Base-by-base conservation (phyloP, 208 protist species). In the Leptomonas pyrrhocoris region DNA sequence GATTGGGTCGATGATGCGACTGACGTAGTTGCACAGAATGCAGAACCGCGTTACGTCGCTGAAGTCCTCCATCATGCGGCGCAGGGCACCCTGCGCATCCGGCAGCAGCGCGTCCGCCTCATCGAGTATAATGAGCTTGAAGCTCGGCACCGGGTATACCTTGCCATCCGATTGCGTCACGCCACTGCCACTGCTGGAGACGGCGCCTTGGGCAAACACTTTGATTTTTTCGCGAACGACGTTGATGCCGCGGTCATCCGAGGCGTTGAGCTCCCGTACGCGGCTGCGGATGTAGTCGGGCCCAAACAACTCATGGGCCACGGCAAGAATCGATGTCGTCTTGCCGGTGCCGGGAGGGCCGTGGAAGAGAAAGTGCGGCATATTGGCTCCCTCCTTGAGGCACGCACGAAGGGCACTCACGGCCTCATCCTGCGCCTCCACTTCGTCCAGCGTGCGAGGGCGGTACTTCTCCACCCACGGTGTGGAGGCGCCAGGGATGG, bases 101-200 rank as follows among this genome's bases (percentile, higher is more conserved):
- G 79, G 76, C 28, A 99, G 98, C 87, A 99, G 94, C 46, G 94
- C 96, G 84, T 99, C 99, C 7, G 98, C 98, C 85, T 99, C 99
- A 78, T 99, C 99, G 1, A 99, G 86, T 61, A 99, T 99, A 74
- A 99, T 99, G 9, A 99, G 81, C 86, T 99, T 99, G 85, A 98
- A 98, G n/a, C 85, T 80, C 5, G 93, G 92, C 4, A 95, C 89
- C 12, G 93, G 90, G 70, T 97, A 98, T 21, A 79, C 72, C 45
- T 93, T 88, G 36, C 92, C 92, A 56, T 97, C 91, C 0, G 89
- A 94, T 65, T 94, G 88, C 28, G 86, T 81, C 58, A 80, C 84
- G 46, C 79, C 70, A 18, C 63, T 57, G 34, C 73, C 84, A 12
- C 68, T 83, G 62, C 68, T 91, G 18, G 87, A 83, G 11, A 97